phyloP scores from a whole-genome alignment of 768 basidiomycete species.

The Mycena indigotica region DNA sequence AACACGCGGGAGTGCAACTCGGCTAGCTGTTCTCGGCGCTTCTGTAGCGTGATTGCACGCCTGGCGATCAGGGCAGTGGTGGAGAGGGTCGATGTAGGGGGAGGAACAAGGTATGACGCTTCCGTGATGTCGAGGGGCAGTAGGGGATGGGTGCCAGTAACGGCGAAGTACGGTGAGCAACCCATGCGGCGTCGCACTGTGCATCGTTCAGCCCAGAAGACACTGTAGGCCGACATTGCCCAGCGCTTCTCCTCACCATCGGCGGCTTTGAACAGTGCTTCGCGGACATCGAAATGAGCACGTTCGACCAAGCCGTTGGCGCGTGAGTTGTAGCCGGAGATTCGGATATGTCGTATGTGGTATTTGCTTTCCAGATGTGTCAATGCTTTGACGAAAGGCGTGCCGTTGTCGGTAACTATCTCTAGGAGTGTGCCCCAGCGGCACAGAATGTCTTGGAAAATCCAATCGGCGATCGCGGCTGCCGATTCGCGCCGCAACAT shows the following conservation, averaged over 20 bases:
- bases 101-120: constrained; percentile 19
- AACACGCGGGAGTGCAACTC: neutral
- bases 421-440: constrained; percentile 15
- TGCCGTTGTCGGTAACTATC: constrained; percentile 24
- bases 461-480: constrained; percentile 1
- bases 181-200: constrained; percentile 18
- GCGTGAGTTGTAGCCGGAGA: constrained; percentile 5
- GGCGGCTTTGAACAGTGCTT: constrained; percentile 21
- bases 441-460: constrained; percentile 27
- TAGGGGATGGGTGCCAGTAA: constrained; percentile 24
- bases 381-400: constrained; percentile 9
- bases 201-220: constrained; percentile 26
- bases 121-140: constrained; percentile 24
- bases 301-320: neutral
- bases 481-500: constrained; percentile 10
- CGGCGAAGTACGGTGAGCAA: constrained; percentile 22
- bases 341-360: constrained; percentile 4
- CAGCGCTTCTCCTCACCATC: constrained; percentile 14
- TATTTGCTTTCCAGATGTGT: constrained; percentile 3
- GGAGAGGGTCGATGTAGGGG: neutral
- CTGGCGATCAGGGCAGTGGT: neutral
- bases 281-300: constrained; percentile 16
- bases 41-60: constrained; percentile 2
- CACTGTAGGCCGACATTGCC: constrained; percentile 4
- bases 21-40: constrained; percentile 1